Evolutionary conservation across 1,284 basidiomycete genomes (phyloP).

Genomic region (Sanghuangporus sanghuang): DNA sequence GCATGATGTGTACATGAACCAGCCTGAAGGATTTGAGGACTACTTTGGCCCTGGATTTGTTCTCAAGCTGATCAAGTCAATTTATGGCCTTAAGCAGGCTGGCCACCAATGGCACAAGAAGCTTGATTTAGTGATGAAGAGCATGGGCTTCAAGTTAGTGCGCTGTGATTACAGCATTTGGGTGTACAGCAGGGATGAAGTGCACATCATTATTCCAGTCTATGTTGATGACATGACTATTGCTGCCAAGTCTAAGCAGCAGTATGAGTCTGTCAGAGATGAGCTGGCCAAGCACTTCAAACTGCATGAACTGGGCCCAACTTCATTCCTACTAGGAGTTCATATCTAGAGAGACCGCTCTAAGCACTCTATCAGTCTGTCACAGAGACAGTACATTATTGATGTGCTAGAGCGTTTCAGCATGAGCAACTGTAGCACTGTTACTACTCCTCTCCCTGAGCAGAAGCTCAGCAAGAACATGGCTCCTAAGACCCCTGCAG

Average conservation of each 20-base stretch:
- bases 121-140: too few species aligned
- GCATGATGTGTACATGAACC: conserved; percentile 30
- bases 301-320: conserved; percentile 23
- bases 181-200: conserved; percentile 19
- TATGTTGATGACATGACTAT: conserved; percentile 16
- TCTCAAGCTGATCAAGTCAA: conserved; percentile 14
- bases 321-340: conserved; percentile 23
- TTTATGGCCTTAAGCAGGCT: conserved; percentile 23
- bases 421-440: background rate
- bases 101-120: conserved; percentile 23
- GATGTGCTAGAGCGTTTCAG: background rate
- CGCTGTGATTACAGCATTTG: too few species aligned
- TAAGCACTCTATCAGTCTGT: background rate
- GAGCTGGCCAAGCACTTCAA: conserved; percentile 10
- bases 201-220: background rate
- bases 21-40: conserved; percentile 27
- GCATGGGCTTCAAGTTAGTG: too few species aligned
- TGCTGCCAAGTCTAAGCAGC: background rate
- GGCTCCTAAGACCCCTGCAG: too few species aligned
- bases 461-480: background rate
- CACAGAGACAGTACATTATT: background rate
- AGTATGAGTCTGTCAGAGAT: background rate
- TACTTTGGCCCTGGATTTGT: conserved; percentile 17
- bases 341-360: conserved; percentile 19
- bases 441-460: background rate